Evolutionary conservation across 805 yeast genomes (phyloP), one percentile per base, ranked within the genome.

Genomic region (Starmera quercuum): DNA sequence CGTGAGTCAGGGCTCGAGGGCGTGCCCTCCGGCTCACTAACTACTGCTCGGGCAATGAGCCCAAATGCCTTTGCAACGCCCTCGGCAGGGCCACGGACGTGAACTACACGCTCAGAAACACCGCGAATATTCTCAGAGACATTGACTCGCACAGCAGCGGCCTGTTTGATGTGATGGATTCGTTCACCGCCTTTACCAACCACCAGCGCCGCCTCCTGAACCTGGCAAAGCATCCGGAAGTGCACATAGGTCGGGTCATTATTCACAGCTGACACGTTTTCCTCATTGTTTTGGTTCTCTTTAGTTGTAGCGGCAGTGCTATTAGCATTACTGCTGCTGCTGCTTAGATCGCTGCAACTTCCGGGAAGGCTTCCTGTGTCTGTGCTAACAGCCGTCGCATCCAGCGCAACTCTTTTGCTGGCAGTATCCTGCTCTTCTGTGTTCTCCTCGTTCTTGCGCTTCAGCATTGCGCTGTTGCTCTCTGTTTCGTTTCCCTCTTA

Each of bases 141-240:
- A 46, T 76, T 74, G 29, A 84, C 68, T 42, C 81, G 66, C 7
- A 83, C 80, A 35, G 66, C 66, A 3, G 90, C 76, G 32, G 64
- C 63, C 9, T 71, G 77, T 44, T 83, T 75, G 35, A 83, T 70
- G 39, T 68, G 78, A 28, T 71, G 66, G 32, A 83, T 81, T 12
- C 68, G 72, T 37, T 78, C 85, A n/a, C 95, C 95, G 36, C 80
- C 81, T 44, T 78, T 79, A 0, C 95, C 94, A 12, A 83, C 90
- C 30, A 83, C 66, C 15, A 71, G 55, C 3, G 83, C 76, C 2
- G 94, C 88, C 49, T 84, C 88, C 44, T 75, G 79, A 12, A 80
- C 83, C 4, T 75, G 70, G 44, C 88, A 80, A 32, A 79, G 65
- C 84, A 83, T 79, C 41, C 95, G 66, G 54, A 83, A 64, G 44